Evolutionary conservation across 495 filamentous ascomycete genomes (phyloP).

Genomic region (Pyrenopolyporus hunteri): DNA sequence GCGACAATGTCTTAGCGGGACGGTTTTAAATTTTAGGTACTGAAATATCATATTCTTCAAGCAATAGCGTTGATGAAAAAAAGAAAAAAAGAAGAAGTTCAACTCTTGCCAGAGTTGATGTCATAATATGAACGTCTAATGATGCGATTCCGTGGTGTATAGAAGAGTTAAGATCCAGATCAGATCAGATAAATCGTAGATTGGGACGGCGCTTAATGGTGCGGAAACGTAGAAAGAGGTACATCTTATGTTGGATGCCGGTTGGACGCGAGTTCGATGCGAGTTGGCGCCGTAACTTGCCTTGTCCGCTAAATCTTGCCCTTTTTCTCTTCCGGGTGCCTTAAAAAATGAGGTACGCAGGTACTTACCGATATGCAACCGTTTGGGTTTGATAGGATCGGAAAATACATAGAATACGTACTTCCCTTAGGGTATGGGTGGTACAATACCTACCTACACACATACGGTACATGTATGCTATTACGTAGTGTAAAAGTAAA

Average conservation of each 20-base stretch:
- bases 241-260: background rate
- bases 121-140: too few species aligned
- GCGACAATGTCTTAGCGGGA: too few species aligned
- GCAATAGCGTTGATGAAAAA: too few species aligned
- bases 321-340: slow-evolving; percentile 1
- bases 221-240: background rate
- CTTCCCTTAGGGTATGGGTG: background rate
- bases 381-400: slow-evolving; percentile 23
- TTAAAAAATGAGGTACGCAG: background rate
- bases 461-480: too few species aligned
- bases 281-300: background rate
- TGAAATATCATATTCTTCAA: too few species aligned
- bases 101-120: too few species aligned
- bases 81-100: too few species aligned
- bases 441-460: background rate
- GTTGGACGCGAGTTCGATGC: too few species aligned
- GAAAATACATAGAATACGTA: slow-evolving; percentile 35
- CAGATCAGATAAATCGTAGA: slow-evolving; percentile 17
- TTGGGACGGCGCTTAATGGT: background rate
- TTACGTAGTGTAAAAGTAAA: too few species aligned
- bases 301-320: slow-evolving; percentile 33
- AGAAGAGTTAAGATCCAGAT: slow-evolving; percentile 8
- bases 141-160: background rate
- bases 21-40: too few species aligned
- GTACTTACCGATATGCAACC: slow-evolving; percentile 8